These are phyloP conservation scores for Funneliformis geosporum DNA, from an alignment of 192 early-diverging fungal species.

Conservation along the genomic window DNA sequence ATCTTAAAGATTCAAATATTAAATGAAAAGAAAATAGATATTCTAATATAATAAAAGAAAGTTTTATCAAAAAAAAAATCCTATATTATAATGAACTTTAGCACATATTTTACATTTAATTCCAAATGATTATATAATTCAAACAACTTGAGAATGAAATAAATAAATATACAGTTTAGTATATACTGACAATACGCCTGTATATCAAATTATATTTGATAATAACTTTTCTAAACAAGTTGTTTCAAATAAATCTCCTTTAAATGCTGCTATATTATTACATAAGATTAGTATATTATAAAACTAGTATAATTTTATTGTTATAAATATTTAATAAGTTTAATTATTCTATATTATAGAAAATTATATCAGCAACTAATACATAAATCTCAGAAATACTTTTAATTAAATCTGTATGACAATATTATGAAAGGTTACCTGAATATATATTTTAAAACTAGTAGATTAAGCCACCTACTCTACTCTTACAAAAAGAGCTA, in stretches of 20 bases:
- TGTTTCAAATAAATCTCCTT: constrained; percentile 6
- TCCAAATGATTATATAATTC: neutral
- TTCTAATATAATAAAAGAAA: neutral
- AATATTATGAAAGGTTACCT: neutral
- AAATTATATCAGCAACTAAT: neutral
- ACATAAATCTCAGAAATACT: neutral
- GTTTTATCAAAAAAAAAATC: neutral
- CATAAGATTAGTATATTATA: neutral
- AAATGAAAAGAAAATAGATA: too few species aligned
- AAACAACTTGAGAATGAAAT: neutral
- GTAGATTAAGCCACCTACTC: neutral
- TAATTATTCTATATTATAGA: neutral
- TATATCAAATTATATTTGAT: neutral
- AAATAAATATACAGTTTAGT: neutral
- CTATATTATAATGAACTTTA: neutral
- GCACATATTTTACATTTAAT: neutral
- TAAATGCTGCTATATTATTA: neutral
- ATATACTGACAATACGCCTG: neutral
- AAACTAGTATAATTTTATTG: neutral
- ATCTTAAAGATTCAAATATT: too few species aligned
- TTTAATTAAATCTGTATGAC: neutral
- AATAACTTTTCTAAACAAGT: neutral
- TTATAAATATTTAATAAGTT: neutral
- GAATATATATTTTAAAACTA: neutral
- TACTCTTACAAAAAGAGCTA: neutral